Evolutionary conservation across 1,284 basidiomycete genomes (phyloP), one percentile per base, ranked within the genome.

Genomic region (Microbotryum lychnidis-dioicae): DNA sequence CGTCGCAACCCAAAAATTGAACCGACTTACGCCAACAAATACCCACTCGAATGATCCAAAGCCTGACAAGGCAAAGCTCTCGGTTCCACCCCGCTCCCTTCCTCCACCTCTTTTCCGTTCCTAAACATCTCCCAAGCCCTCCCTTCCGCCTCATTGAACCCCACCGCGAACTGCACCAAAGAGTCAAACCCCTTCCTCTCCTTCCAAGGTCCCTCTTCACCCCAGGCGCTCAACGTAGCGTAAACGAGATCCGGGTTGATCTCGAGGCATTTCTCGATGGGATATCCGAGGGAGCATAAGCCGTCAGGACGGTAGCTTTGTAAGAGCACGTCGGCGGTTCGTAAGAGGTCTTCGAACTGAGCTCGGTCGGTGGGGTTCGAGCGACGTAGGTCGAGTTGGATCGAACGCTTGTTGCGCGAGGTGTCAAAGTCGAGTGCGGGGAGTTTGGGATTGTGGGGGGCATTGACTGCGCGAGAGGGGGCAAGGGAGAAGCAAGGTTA

Each of bases 281-380:
- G 79, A 65, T 84, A 84, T 0, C 82, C 82, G 61, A 80, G 81
- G 6, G 67, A 73, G 6, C 73, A 72, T n/a, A 85, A 71, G 0
- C 79, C 79, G 0, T 80, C 80, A 0, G 83, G 83, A 16, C 83
- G 78, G 72, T 86, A 86, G 0, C 81, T 79, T 70, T 87, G 84
- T n/a, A 86, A 72, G 68, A 86, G 83, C 5, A 86, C 81, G 68
- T 86, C 83, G 0, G 80, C 76, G 21, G 76, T 77, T 56, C 73
- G 65, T 7, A 78, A 73, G 2, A 86, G 76, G 0, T 63, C 57
- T 3, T 65, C 61, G 12, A 85, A 75, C 63, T 61, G 12, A 18
- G 67, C 67, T 3, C 66, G 66, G 57, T 80, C 80, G 2, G 63
- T 48, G 2, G 62, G 29, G 1, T 58, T 51, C 8, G 44, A 31